These are phyloP conservation scores for Cucurbita maxima DNA, from an alignment of 306 rosid species.

Conservation along the genomic window DNA sequence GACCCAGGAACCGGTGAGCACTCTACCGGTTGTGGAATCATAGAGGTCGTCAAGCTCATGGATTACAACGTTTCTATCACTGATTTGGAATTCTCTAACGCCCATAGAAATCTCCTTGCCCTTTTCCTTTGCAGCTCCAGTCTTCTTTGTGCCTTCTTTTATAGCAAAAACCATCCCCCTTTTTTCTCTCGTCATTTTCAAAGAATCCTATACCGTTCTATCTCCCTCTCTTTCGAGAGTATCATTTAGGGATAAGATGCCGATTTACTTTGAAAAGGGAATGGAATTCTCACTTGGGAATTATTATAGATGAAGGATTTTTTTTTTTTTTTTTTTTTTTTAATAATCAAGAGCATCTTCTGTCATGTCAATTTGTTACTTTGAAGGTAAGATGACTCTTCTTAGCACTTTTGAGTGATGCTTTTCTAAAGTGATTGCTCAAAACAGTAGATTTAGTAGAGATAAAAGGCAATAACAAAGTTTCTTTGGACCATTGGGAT, in stretches of 20 bases:
- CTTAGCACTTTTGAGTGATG: background rate
- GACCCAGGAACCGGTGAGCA: conserved; percentile 23
- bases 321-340: too few species aligned
- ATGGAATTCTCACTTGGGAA: background rate
- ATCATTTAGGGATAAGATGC: background rate
- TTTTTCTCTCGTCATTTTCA: background rate
- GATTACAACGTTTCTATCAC: conserved; percentile 7
- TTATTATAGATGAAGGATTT: too few species aligned
- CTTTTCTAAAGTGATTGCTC: background rate
- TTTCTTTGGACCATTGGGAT: too few species aligned
- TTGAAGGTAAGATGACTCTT: background rate
- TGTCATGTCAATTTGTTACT: background rate
- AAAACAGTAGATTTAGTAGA: background rate
- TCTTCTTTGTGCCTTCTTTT: background rate
- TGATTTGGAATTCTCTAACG: conserved; percentile 6
- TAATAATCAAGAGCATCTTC: too few species aligned
- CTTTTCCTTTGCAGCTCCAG: background rate
- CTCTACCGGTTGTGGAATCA: conserved; percentile 17
- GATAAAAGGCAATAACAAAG: background rate
- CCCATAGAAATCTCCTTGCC: background rate
- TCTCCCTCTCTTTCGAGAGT: background rate
- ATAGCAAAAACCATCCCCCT: background rate
- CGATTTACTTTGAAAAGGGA: too few species aligned
- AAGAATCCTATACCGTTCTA: background rate
- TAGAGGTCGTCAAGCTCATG: conserved; percentile 18